phyloP scores from a whole-genome alignment of 139 green algal species.

The Mesostigma viride region DNA sequence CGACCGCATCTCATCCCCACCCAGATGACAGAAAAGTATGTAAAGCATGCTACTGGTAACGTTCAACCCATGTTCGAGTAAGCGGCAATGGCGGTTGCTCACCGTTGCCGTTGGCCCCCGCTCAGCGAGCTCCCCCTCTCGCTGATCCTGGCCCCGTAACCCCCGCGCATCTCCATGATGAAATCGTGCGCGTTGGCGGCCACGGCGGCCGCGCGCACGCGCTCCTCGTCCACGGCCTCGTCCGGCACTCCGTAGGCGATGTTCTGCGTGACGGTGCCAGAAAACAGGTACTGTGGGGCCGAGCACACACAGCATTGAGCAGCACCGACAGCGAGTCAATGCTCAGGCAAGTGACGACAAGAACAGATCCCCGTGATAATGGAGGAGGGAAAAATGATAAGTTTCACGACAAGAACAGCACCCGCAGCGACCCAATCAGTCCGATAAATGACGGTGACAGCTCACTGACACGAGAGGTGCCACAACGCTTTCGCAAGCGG shows the following conservation, averaged over 20 bases:
- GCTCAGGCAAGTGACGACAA: background rate
- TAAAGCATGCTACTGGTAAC: too few species aligned
- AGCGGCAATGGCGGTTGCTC: constrained; percentile 1
- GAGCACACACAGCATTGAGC: background rate
- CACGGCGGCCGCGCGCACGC: constrained; percentile 26
- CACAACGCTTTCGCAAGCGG: too few species aligned
- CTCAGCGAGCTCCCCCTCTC: constrained; percentile 20
- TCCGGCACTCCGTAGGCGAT: constrained; percentile 61
- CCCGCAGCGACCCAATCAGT: too few species aligned
- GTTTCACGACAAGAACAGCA: too few species aligned
- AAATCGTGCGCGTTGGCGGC: constrained; percentile 42
- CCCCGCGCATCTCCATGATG: constrained; percentile 32
- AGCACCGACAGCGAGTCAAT: background rate
- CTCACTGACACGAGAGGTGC: too few species aligned
- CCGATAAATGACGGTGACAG: too few species aligned
- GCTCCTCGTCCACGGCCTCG: constrained; percentile 36
- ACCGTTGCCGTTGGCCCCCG: constrained; percentile 39
- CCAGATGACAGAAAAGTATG: too few species aligned
- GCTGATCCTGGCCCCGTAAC: constrained; percentile 30
- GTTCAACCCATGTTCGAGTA: too few species aligned
- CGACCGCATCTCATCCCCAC: too few species aligned
- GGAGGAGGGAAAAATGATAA: too few species aligned
- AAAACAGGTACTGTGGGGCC: constrained; percentile 23
- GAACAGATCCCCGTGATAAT: too few species aligned
- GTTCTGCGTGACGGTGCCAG: constrained; percentile 58